Conservation (phyloP, 345 rosid species). For the Citrus unshiu region DNA sequence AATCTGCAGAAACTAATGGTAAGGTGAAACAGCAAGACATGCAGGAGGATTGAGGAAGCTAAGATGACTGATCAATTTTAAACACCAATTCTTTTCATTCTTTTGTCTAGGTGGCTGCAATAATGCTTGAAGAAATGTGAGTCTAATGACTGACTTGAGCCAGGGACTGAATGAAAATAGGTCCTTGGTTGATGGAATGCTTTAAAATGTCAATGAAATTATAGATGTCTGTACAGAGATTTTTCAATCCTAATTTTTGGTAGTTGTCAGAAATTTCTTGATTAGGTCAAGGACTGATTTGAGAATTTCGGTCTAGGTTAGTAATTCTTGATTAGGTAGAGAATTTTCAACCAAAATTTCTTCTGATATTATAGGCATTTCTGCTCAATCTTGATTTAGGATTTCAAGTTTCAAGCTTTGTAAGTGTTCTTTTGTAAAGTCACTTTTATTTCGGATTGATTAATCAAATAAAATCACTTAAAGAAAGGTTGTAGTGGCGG, state of each 20-base stretch:
- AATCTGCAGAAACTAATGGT: slow-evolving; percentile 21
- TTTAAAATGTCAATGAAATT: background rate
- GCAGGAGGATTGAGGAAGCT: background rate
- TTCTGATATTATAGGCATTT: background rate
- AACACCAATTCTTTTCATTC: background rate
- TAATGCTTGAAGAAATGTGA: background rate
- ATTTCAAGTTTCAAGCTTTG: background rate
- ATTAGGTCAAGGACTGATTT: no score
- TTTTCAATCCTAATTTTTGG: background rate
- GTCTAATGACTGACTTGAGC: no score
- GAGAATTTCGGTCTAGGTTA: background rate
- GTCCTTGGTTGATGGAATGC: background rate
- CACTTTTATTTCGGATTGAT: background rate
- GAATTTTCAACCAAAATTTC: background rate
- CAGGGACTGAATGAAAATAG: background rate
- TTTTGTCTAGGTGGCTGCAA: background rate
- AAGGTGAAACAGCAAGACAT: slow-evolving; percentile 7
- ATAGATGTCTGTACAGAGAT: background rate
- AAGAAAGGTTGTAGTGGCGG: background rate
- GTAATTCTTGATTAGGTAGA: background rate
- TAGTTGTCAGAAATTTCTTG: no score
- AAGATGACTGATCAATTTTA: background rate
- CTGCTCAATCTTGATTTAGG: background rate
- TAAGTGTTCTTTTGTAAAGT: background rate
- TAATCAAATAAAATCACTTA: background rate